Base-by-base conservation (phyloP, 73 alveolate species). In the Durusdinium trenchii region DNA sequence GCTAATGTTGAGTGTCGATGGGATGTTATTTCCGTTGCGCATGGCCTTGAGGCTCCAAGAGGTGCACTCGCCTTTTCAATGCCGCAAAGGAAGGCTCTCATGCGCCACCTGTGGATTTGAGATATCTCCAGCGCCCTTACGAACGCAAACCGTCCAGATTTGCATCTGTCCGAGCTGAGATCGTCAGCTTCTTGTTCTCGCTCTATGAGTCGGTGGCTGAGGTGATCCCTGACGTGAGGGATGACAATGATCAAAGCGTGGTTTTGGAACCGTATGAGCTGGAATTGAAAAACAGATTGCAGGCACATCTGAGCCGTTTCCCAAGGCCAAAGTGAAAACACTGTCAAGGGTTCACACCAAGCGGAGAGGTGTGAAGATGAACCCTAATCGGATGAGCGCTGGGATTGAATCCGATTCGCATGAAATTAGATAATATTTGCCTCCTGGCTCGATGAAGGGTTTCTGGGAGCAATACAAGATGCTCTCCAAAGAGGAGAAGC, bases 381-480 rank as follows among this genome's bases (percentile, higher is more conserved):
- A 75, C 32, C 54, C 54, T 7, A 52, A 75, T n/a, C 57, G 85
- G 16, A 2, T 40, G 23, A 69, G 48, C 36, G 30, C 82, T 35
- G 46, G n/a, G 50, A 18, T 40, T 30, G 85, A 40, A 0, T n/a
- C 32, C 0, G 54, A 75, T 7, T 7, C 54, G 54, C 51, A 75
- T 2, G 85, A 75, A 75, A 18, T 40, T 10, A 23, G 54, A 32
- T 75, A 26, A 32, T 75, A 26, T 52, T 52, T 75, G 52, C 85
- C 85, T 2, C 85, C 85, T 0, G 51, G 85, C 42, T 38, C n/a
- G 3, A 75, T 75, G 85, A 75, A 75, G 38, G 40, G 42, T 32
- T 75, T 38, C 51, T 75, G 85, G 85, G 85, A 38, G 28, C 85
- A 75, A n/a, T 75, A 75, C 85, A 75, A 75, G 54, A 32, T 38